These are phyloP conservation scores for Yueomyces sinensis DNA, from an alignment of 805 yeast genomes.

Conservation along the genomic window DNA sequence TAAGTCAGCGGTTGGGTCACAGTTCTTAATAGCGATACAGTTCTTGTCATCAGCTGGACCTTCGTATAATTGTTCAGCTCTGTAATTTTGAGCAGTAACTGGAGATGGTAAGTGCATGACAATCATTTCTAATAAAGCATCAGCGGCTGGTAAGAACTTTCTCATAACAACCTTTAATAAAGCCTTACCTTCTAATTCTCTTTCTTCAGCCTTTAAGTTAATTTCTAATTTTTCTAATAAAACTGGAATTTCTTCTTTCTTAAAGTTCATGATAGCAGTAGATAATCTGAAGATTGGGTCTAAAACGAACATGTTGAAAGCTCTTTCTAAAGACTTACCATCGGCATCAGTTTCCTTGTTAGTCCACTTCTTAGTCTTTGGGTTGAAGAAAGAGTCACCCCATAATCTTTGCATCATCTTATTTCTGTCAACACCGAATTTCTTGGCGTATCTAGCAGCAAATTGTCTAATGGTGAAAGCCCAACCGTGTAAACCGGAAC, in stretches of 20 bases:
- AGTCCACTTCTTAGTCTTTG: constrained; percentile 99
- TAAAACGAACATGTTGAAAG: constrained; percentile 96
- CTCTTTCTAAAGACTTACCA: constrained; percentile 92
- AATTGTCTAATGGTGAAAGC: constrained; percentile 99
- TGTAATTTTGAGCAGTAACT: constrained; percentile 95
- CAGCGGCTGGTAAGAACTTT: constrained; percentile 99
- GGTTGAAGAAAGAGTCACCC: constrained; percentile 99
- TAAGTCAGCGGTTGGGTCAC: constrained; percentile 95
- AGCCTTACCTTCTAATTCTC: constrained; percentile 97
- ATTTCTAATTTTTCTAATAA: constrained; percentile 89
- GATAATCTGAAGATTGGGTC: constrained; percentile 98
- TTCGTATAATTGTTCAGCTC: constrained; percentile 97
- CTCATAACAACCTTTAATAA: constrained; percentile 96
- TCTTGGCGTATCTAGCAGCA: constrained; percentile 98
- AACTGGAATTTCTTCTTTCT: constrained; percentile 88
- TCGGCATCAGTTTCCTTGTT: constrained; percentile 89
- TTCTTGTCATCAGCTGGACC: constrained; percentile 91
- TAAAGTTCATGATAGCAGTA: constrained; percentile 95
- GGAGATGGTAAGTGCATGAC: constrained; percentile 97
- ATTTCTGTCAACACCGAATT: constrained; percentile 93
- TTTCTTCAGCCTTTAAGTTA: constrained; percentile 85
- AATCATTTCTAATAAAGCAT: constrained; percentile 97
- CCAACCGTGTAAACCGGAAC: constrained; percentile 99
- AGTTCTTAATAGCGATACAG: constrained; percentile 85
- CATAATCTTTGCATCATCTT: constrained; percentile 99